Evolutionary conservation across 2,329 filamentous ascomycete genomes (phyloP).

Genomic region (Fusarium brevicatenulatum): DNA sequence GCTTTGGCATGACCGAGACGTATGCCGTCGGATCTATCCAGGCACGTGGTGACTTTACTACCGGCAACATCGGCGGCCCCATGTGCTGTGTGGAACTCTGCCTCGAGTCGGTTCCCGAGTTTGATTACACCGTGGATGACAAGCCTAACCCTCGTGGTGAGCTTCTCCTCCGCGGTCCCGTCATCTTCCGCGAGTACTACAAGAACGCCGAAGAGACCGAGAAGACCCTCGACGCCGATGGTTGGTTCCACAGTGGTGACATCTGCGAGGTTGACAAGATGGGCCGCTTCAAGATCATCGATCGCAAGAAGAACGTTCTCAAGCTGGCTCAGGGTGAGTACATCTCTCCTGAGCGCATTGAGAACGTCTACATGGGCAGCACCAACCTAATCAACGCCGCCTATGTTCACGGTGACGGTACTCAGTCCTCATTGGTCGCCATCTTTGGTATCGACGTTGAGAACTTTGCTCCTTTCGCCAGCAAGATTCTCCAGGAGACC

Average conservation of each 20-base stretch:
- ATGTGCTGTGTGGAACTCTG: constrained; percentile 77
- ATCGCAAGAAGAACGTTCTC: constrained; percentile 98
- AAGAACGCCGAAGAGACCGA: constrained; percentile 88
- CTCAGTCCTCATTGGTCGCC: constrained; percentile 82
- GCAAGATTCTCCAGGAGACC: constrained; percentile 75
- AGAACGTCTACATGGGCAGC: constrained; percentile 91
- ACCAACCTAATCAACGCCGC: constrained; percentile 80
- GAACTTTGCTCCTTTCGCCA: constrained; percentile 82
- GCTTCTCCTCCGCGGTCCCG: constrained; percentile 82
- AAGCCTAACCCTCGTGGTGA: constrained; percentile 92
- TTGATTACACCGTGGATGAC: constrained; percentile 90
- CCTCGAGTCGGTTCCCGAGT: constrained; percentile 87
- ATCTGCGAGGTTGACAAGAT: constrained; percentile 85
- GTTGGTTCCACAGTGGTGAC: constrained; percentile 98
- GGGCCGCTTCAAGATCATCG: constrained; percentile 91
- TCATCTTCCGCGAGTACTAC: constrained; percentile 87
- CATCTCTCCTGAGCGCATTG: constrained; percentile 95
- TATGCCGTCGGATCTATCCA: constrained; percentile 83
- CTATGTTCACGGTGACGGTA: constrained; percentile 90
- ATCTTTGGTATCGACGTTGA: constrained; percentile 91
- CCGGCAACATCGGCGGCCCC: constrained; percentile 84
- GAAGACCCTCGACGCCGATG: constrained; percentile 84
- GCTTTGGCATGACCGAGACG: constrained; percentile 93
- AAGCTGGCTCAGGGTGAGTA: constrained; percentile 99
- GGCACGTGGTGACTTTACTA: constrained; percentile 72